Evolutionary conservation across 2,329 filamentous ascomycete genomes (phyloP), one percentile per base, ranked within the genome.

Genomic region (Diaporthe australafricana): DNA sequence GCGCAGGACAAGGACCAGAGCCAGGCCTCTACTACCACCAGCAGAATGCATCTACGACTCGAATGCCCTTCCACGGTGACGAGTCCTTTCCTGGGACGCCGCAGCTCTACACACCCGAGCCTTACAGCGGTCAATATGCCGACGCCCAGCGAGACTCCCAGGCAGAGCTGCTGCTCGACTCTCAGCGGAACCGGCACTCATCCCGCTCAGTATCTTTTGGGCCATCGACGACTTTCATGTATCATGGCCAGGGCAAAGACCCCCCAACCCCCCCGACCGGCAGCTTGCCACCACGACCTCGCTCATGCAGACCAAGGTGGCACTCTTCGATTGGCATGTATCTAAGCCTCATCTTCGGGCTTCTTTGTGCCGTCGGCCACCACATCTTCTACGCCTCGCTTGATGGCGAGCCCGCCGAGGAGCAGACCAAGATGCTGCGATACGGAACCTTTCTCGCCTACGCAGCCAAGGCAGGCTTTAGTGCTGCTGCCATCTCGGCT

Each of bases 401-500:
- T 12, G 67, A 83, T 66, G 81, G 79, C 11, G 76, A 76, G 52
- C 75, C 76, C 2, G 81, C 81, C 3, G 74, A 77, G 70, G 75
- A 80, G 32, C 83, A 84, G 73, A 68, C 83, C 22, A 67, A 77
- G 42, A 84, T 82, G 82, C 77, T 82, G 70, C 79, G 83, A 8
- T 82, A 82, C 69, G 83, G 83, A 3, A 81, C 81, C 1, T 74
- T 82, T 2, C 74, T 84, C 55, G 80, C 83, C 4, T 84, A 82
- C 47, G 80, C 78, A 17, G 77, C 82, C 2, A 84, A 84, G 75
- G 82, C 83, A 7, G 78, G 80, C 7, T 77, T 84, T 22, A 78
- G 79, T 67, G 79, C 82, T 7, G 77, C 81, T 27, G 79, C 82
- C 11, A 75, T 83, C 16, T 63, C 74, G 4, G 76, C 77, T 20